Evolutionary conservation across 129 eudicot species (phyloP).

Genomic region (Pittosporum tobira): DNA sequence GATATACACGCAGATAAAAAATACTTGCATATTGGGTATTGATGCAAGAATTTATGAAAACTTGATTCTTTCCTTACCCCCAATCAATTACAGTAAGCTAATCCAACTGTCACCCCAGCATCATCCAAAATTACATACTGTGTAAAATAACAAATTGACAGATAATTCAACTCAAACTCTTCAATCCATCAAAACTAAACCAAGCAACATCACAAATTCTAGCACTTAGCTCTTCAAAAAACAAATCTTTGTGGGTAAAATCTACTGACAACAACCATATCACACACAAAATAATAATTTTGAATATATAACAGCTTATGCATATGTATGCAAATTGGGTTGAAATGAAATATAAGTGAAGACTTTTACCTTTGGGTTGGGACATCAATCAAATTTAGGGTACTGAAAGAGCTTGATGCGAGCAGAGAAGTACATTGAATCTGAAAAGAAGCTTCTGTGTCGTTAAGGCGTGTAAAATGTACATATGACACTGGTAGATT

Average conservation of each 20-base stretch:
- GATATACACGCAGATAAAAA: neutral
- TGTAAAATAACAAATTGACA: neutral
- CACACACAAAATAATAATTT: neutral
- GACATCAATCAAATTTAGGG: neutral
- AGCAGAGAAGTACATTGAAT: too few species aligned
- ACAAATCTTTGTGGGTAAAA: neutral
- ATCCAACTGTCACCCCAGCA: neutral
- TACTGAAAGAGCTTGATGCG: too few species aligned
- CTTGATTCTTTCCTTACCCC: neutral
- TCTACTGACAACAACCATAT: neutral
- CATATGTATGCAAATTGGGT: neutral
- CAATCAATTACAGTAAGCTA: too few species aligned
- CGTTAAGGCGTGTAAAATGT: too few species aligned
- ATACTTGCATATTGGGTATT: too few species aligned
- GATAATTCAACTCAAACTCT: neutral
- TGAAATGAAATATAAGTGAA: neutral
- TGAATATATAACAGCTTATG: neutral
- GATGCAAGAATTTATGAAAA: too few species aligned
- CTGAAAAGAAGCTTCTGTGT: too few species aligned
- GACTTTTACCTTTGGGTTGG: neutral
- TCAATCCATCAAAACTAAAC: neutral
- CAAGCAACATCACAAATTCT: neutral
- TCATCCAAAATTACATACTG: neutral
- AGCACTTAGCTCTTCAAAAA: slow-evolving; percentile 1
- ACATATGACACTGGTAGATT: too few species aligned